These are phyloP conservation scores for Brassica carinata DNA, from an alignment of 345 rosid species.

Conservation along the genomic window DNA sequence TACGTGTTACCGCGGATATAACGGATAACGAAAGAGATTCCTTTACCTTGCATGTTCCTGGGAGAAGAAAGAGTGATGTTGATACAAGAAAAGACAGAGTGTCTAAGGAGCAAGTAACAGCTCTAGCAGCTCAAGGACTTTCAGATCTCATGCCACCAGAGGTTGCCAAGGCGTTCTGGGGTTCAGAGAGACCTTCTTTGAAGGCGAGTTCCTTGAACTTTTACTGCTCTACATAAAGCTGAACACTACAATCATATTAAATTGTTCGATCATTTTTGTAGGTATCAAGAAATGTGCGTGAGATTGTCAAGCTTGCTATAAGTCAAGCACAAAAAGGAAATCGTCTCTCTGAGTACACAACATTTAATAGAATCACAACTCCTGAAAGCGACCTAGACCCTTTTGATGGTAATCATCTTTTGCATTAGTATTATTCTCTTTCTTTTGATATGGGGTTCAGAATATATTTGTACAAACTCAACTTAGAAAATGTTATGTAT, in stretches of 20 bases:
- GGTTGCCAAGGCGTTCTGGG: slow-evolving; percentile 82
- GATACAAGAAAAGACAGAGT: slow-evolving; percentile 48
- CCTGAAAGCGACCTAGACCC: slow-evolving; percentile 74
- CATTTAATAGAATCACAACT: slow-evolving; percentile 67
- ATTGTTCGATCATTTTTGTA: slow-evolving; percentile 35
- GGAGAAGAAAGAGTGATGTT: slow-evolving; percentile 43
- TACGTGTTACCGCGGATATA: slow-evolving; percentile 75
- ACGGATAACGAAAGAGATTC: slow-evolving; percentile 71
- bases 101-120: slow-evolving; percentile 68
- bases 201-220: slow-evolving; percentile 55
- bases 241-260: slow-evolving; percentile 7
- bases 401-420: slow-evolving; percentile 64
- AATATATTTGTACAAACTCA: slow-evolving; percentile 12
- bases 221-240: neutral
- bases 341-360: slow-evolving; percentile 66
- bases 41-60: slow-evolving; percentile 70
- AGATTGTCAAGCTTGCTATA: slow-evolving; percentile 81
- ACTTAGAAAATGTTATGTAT: slow-evolving; percentile 18
- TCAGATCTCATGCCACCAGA: slow-evolving; percentile 95
- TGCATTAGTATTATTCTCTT: slow-evolving; percentile 16
- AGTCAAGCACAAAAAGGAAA: slow-evolving; percentile 74
- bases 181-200: slow-evolving; percentile 69
- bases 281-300: slow-evolving; percentile 83
- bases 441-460: slow-evolving; percentile 9
- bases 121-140: slow-evolving; percentile 78